Base-by-base conservation (phyloP, 768 basidiomycete genomes). In the Mycena epipterygia region DNA sequence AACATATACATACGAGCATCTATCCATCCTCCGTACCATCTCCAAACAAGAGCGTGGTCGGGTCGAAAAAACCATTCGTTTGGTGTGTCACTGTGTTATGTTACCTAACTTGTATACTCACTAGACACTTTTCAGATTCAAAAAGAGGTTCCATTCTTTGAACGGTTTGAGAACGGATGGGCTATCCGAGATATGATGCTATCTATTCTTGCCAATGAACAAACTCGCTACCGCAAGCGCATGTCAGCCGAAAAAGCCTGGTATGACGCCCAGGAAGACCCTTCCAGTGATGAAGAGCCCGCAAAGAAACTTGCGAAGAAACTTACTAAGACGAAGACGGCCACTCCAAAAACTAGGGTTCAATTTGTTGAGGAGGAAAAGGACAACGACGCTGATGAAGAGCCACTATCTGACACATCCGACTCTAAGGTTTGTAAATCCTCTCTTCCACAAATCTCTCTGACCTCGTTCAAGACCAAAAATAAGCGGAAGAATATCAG, bases 101-200 rank as follows among this genome's bases (percentile, higher is more conserved):
- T 30, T 46, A 4, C n/a, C 7, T 4, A 13, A 19, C 17, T 9
- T 27, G n/a, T 46, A 14, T 27, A 29, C 19, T 17, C 29, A 41
- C 16, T 23, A 19, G 29, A 14, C 11, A 8, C 3, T 16, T 3
- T 49, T 19, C 32, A 61, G 59, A 16, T 61, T 23, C 59, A 49
- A 37, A 32, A 49, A 21, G 59, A 61, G 3, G 14, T 61, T 11
- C 42, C 42, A 1, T 61, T 33, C 35, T 61, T 61, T 17, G 17
- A 49, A 25, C 1, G 16, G 2, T 61, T 48, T 49, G 59, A 46
- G 27, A 44, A 61, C n/a, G 59, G 59, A 2, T 61, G 59, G 59
- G 44, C 59, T 16, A 49, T 61, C 46, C 21, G n/a, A 6, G 59
- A 61, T 49, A 35, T 35, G 27, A 33, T 14, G 12, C 2, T 41